A percentile compares a stretch with the other conserved stretches of the same genome.
phyloP scores from a whole-genome alignment of 2,329 filamentous ascomycete species.

The Akanthomyces lecanii region DNA sequence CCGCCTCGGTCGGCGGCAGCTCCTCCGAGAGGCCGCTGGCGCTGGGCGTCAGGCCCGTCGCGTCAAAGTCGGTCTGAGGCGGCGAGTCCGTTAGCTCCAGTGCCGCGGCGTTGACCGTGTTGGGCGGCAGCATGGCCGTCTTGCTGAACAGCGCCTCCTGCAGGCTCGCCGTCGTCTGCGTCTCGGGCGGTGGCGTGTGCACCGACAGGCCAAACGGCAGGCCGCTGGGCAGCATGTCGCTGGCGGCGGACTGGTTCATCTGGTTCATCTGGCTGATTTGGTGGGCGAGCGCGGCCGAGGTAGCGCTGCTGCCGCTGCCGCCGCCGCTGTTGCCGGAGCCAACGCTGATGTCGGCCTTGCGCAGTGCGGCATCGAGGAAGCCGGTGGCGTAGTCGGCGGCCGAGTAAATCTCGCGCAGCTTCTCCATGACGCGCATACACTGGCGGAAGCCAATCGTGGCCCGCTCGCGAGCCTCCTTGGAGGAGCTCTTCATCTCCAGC shows the following conservation, averaged over 20 bases:
- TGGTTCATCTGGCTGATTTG: background rate
- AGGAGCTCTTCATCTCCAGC: constrained; percentile 82
- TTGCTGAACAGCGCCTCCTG: constrained; percentile 35
- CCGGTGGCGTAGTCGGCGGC: constrained; percentile 95
- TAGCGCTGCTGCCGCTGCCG: background rate
- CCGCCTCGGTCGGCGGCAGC: constrained; percentile 30
- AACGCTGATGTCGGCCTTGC: constrained; percentile 77
- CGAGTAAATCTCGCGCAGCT: constrained; percentile 81
- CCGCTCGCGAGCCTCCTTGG: constrained; percentile 64
- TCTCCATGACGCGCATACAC: constrained; percentile 89
- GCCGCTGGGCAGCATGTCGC: constrained; percentile 33
- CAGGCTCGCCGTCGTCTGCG: constrained; percentile 29
- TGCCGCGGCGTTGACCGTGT: constrained; percentile 35
- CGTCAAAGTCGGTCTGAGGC: constrained; percentile 42
- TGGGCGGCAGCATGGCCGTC: constrained; percentile 33
- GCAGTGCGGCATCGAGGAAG: constrained; percentile 87
- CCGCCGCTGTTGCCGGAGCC: constrained; percentile 25
- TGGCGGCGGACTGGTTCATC: constrained; percentile 4
- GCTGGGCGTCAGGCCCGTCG: constrained; percentile 40
- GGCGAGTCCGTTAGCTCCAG: constrained; percentile 38
- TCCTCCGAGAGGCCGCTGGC: constrained; percentile 43
- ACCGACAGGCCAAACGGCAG: constrained; percentile 35
- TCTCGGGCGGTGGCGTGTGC: constrained; percentile 53
- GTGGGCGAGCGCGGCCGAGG: constrained; percentile 23
- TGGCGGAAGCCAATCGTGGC: constrained; percentile 80